Evolutionary conservation across 306 rosid genomes (phyloP).

Genomic region (Casuarina equisetifolia): DNA sequence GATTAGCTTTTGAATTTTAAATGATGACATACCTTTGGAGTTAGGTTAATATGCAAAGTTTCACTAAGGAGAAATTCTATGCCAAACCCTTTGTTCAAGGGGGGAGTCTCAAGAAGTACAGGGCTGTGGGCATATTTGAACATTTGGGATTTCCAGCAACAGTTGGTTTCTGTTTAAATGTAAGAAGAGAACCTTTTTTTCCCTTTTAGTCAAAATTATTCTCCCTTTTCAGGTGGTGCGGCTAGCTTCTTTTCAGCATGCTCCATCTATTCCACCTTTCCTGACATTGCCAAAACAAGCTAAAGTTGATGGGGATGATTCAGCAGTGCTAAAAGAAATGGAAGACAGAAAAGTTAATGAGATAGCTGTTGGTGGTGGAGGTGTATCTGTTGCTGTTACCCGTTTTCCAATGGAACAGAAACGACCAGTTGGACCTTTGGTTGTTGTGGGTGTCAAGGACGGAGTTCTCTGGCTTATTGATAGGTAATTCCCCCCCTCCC

Average conservation of each 20-base stretch:
- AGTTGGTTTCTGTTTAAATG: neutral
- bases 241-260: slow-evolving; percentile 97
- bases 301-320: slow-evolving; percentile 70
- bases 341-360: slow-evolving; percentile 83
- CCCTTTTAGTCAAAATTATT: slow-evolving; percentile 9
- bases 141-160: neutral
- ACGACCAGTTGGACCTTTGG: slow-evolving; percentile 93
- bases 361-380: slow-evolving; percentile 99
- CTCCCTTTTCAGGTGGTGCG: slow-evolving; percentile 77
- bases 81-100: neutral
- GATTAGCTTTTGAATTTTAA: neutral
- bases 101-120: neutral
- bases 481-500: slow-evolving; percentile 46
- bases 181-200: slow-evolving; percentile 7
- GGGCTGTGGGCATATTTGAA: neutral
- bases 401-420: slow-evolving; percentile 96
- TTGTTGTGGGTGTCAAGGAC: slow-evolving; percentile 93
- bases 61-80: neutral
- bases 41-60: neutral
- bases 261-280: slow-evolving; percentile 97
- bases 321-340: slow-evolving; percentile 44
- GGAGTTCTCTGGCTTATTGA: slow-evolving; percentile 99
- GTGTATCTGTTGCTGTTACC: slow-evolving; percentile 92
- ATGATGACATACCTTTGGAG: neutral
- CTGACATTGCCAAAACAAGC: slow-evolving; percentile 73